Evolutionary conservation across 768 basidiomycete genomes (phyloP).

Genomic region (Rhizopogon sp.): DNA sequence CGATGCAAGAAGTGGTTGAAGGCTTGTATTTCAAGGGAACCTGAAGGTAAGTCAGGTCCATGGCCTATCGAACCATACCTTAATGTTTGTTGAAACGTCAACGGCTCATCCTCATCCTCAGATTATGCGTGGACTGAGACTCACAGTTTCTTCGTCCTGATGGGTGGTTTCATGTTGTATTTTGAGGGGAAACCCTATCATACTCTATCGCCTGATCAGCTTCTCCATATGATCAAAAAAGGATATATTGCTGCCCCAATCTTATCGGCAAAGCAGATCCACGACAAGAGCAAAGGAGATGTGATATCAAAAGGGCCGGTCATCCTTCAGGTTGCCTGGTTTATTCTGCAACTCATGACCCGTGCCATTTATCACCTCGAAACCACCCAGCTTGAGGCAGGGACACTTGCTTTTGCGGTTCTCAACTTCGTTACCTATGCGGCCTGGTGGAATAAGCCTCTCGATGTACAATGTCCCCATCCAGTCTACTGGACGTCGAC

Average conservation of each 20-base stretch:
- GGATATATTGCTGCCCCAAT: background rate
- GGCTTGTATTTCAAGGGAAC: background rate
- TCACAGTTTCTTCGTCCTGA: slow-evolving; percentile 14
- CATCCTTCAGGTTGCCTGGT: slow-evolving; percentile 31
- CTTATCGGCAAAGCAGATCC: slow-evolving; percentile 10
- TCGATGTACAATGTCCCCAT: slow-evolving; percentile 21
- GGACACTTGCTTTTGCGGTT: slow-evolving; percentile 29
- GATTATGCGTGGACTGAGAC: slow-evolving; percentile 1
- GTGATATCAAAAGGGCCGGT: slow-evolving; percentile 28
- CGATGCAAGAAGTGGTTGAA: background rate
- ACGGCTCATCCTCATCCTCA: background rate
- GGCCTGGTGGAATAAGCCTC: slow-evolving; percentile 37
- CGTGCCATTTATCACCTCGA: slow-evolving; percentile 20
- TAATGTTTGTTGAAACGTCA: background rate
- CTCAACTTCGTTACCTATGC: slow-evolving; percentile 26
- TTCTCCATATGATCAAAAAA: background rate
- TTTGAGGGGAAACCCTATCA: background rate
- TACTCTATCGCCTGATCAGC: background rate
- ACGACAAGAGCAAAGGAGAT: slow-evolving; percentile 28
- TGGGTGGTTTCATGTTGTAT: slow-evolving; percentile 19
- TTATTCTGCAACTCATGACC: slow-evolving; percentile 26
- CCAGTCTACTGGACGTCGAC: background rate
- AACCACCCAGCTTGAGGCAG: slow-evolving; percentile 31
- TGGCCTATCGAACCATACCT: background rate
- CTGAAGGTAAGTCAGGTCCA: background rate